These are phyloP conservation scores for Chalaropsis ovoidea DNA, from an alignment of 2,329 filamentous ascomycete species.

Conservation along the genomic window DNA sequence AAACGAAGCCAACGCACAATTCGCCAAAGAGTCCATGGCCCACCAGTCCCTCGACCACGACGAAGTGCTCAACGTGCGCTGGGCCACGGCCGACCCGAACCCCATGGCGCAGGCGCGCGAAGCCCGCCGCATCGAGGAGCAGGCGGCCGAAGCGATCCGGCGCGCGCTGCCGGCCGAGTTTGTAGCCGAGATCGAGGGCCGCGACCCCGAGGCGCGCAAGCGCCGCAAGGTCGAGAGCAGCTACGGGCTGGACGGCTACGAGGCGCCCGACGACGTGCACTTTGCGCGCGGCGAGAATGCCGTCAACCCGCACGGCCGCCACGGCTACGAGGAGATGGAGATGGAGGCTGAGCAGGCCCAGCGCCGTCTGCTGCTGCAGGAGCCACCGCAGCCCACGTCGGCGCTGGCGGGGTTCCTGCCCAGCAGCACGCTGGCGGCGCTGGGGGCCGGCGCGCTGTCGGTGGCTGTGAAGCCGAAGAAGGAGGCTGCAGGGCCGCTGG, in stretches of 20 bases:
- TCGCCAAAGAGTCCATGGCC: slow-evolving; percentile 91
- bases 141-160: slow-evolving; percentile 87
- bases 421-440: slow-evolving; percentile 65
- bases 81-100: slow-evolving; percentile 95
- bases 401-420: slow-evolving; percentile 62
- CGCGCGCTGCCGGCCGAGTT: slow-evolving; percentile 81
- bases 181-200: slow-evolving; percentile 85
- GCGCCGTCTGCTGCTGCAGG: slow-evolving; percentile 49
- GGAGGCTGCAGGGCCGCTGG: slow-evolving; percentile 57
- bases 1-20: slow-evolving; percentile 81
- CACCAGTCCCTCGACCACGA: slow-evolving; percentile 85
- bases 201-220: slow-evolving; percentile 78
- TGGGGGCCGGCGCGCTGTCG: slow-evolving; percentile 50
- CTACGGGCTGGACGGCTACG: slow-evolving; percentile 83
- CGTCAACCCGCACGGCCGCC: slow-evolving; percentile 48
- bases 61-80: slow-evolving; percentile 89
- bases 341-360: slow-evolving; percentile 45
- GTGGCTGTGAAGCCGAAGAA: slow-evolving; percentile 47
- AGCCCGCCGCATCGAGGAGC: slow-evolving; percentile 79
- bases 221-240: slow-evolving; percentile 78
- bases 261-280: slow-evolving; percentile 89
- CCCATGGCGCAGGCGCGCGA: slow-evolving; percentile 90
- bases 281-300: slow-evolving; percentile 68
- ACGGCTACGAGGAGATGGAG: slow-evolving; percentile 56
- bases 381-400: slow-evolving; percentile 37